A percentile compares a stretch with the other conserved stretches of the same genome.
Evolutionary conservation across 306 rosid species (phyloP).

Genomic region (Rosa chinensis): DNA sequence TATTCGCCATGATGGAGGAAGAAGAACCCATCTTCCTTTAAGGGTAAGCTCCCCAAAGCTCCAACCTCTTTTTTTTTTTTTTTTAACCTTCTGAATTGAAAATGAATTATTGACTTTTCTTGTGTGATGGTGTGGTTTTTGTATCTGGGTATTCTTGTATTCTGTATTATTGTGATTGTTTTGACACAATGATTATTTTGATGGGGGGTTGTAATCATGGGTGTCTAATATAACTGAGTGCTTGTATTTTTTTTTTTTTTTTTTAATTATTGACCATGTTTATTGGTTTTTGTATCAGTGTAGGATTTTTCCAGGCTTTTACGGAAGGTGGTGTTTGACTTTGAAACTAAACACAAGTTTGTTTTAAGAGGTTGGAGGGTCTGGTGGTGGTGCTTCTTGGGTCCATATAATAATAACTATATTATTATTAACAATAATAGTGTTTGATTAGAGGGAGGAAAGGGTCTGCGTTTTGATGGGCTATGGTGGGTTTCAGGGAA

Average conservation of each 20-base stretch:
- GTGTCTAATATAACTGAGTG: constrained; percentile 22
- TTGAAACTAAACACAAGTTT: constrained; percentile 37
- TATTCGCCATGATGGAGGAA: constrained; percentile 24
- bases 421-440: not conserved
- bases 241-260: not conserved
- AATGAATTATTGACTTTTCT: constrained; percentile 3
- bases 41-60: constrained; percentile 23
- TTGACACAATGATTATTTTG: constrained; percentile 12
- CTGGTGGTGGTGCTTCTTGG: constrained; percentile 34
- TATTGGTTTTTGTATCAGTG: constrained; percentile 25
- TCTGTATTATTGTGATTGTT: constrained; percentile 20
- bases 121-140: constrained; percentile 7
- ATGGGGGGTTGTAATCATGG: constrained; percentile 31
- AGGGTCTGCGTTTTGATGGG: constrained; percentile 33
- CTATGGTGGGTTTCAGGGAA: constrained; percentile 36
- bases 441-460: not conserved
- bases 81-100: not conserved
- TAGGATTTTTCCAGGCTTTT: constrained; percentile 62
- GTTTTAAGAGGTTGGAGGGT: constrained; percentile 28
- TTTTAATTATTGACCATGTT: constrained; percentile 28
- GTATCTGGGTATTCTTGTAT: constrained; percentile 28
- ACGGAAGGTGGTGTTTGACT: constrained; percentile 74
- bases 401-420: not conserved
- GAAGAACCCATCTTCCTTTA: constrained; percentile 35
- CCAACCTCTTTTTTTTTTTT: not conserved